Base-by-base conservation (phyloP, 2,329 filamentous ascomycete species). In the Thelonectria olida region DNA sequence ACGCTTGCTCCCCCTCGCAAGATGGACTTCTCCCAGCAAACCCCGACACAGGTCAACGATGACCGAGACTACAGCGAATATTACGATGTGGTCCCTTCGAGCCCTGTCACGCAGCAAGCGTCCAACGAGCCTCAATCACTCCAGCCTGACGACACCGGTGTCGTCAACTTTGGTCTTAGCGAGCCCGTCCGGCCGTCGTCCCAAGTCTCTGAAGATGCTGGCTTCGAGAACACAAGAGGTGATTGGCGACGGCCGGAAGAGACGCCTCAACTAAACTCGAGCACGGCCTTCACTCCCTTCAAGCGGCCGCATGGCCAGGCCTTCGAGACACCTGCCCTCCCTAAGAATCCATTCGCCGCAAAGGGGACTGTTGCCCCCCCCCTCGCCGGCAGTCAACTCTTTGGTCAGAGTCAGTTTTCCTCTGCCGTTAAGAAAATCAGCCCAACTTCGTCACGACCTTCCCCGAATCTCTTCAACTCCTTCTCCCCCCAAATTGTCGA, bases 401-500 rank as follows among this genome's bases (percentile, higher is more conserved):
- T 88, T 65, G 80, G 77, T 1, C 81, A 83, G 64, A 87, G 85
- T 0, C 85, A 85, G 63, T 72, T 75, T 28, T 86, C 85, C 2
- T 86, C 85, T 1, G 84, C 79, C 1, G 68, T 81, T 15, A 85
- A 82, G 67, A 78, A 76, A 22, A 72, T 77, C 45, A 88, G 84
- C 59, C 85, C 85, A 19, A 87, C 85, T 0, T 87, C 84, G 1
- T 88, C 85, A 1, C 79, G 85, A 10, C 85, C 85, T 0, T 88
- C 85, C 1, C 85, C 85, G 0, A 75, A 80, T 41, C 67, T 81
- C 4, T 80, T 84, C 22, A 78, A 83, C 51, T 74, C 77, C 1
- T 80, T 82, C 4, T 85, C 84, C 2, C 79, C 83, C 1, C 82
- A 82, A 42, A 72, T 75, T 2, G 69, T 78, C 2, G 75, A 77